Evolutionary conservation across 2,329 filamentous ascomycete species (phyloP).

Genomic region (Arthrobotrys entomopaga): DNA sequence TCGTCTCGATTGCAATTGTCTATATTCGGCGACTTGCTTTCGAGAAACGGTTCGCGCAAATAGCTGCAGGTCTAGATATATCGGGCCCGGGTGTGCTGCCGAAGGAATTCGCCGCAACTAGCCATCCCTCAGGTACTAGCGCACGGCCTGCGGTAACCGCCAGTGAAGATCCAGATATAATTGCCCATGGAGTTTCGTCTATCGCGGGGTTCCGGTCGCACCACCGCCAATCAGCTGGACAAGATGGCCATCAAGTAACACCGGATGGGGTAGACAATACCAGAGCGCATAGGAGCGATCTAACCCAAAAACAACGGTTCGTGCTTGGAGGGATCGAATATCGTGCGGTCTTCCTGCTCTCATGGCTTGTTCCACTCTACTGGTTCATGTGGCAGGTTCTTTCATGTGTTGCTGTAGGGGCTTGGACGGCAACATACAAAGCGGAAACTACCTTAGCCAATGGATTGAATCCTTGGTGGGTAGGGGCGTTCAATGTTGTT

Average conservation of each 20-base stretch:
- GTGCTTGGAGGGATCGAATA: slow-evolving; percentile 73
- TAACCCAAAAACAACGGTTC: slow-evolving; percentile 68
- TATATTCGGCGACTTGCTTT: slow-evolving; percentile 65
- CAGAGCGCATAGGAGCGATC: slow-evolving; percentile 59
- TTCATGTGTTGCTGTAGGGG: slow-evolving; percentile 70
- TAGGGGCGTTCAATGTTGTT: slow-evolving; percentile 74
- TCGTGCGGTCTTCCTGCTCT: slow-evolving; percentile 70
- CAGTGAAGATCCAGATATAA: slow-evolving; percentile 17
- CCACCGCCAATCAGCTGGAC: slow-evolving; percentile 29
- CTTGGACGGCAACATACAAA: slow-evolving; percentile 69
- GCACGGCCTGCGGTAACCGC: neutral
- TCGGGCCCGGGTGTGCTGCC: slow-evolving; percentile 9
- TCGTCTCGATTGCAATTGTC: slow-evolving; percentile 49
- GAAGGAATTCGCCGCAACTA: slow-evolving; percentile 19
- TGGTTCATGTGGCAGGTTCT: slow-evolving; percentile 71
- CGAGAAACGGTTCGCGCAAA: slow-evolving; percentile 69
- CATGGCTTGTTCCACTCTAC: slow-evolving; percentile 71
- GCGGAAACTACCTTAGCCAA: slow-evolving; percentile 67
- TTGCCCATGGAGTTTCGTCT: slow-evolving; percentile 7
- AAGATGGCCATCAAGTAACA: neutral
- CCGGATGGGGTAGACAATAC: slow-evolving; percentile 9
- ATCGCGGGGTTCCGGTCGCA: slow-evolving; percentile 14
- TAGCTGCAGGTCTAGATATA: slow-evolving; percentile 60
- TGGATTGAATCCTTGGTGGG: slow-evolving; percentile 74
- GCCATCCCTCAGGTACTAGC: neutral